Conservation (phyloP, 2,329 filamentous ascomycete genomes). For the Cercospora citrullina region DNA sequence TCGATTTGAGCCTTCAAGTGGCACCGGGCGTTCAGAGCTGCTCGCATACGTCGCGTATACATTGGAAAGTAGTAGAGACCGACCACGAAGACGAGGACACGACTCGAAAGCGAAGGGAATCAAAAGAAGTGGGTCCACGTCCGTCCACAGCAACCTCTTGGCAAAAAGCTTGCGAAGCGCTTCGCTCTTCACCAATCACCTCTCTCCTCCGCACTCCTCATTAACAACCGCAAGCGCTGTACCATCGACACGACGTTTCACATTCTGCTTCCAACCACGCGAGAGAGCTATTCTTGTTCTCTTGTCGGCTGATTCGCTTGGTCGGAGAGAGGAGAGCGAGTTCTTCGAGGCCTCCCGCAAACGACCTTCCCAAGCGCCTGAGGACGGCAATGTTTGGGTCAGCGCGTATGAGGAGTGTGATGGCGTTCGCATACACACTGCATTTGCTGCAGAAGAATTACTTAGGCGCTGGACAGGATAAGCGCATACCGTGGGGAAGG, state of each 20-base stretch:
- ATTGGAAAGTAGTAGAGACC: not conserved
- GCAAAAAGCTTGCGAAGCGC: constrained; percentile 3
- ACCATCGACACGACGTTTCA: not conserved
- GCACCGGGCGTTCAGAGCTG: not conserved
- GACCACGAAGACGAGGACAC: not conserved
- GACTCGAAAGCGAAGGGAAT: not conserved
- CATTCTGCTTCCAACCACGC: not conserved
- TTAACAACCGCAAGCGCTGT: constrained; percentile 6
- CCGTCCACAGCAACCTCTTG: not conserved
- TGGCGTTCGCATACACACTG: not conserved
- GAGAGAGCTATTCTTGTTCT: not conserved
- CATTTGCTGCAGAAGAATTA: not conserved
- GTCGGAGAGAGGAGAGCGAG: not conserved
- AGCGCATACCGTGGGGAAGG: not conserved
- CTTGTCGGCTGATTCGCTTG: not conserved
- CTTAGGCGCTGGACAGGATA: not conserved
- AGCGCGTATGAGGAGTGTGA: constrained; percentile 1
- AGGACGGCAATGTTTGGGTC: not conserved
- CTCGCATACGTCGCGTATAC: not conserved
- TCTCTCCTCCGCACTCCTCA: not conserved
- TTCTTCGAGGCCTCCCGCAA: not conserved
- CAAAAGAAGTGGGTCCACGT: not conserved
- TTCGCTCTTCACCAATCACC: constrained; percentile 13
- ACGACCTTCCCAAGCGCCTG: not conserved
- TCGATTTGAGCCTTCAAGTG: not conserved